Evolutionary conservation across 2,329 filamentous ascomycete genomes (phyloP), one percentile per base, ranked within the genome.

Genomic region (Fusarium sp.): DNA sequence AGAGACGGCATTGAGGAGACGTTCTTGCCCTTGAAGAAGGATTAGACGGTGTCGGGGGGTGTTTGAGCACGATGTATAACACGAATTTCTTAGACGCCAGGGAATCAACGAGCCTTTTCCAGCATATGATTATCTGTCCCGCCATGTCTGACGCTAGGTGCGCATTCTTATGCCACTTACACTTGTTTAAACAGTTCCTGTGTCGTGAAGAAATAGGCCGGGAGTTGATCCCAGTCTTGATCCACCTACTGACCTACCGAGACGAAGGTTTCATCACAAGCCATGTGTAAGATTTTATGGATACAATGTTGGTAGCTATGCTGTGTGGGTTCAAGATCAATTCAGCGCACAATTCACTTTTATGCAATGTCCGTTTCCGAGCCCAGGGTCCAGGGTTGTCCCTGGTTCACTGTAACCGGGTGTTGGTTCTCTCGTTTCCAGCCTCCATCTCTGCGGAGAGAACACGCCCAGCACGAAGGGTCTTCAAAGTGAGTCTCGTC

Each of bases 1-100:
- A 91, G 89, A 84, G 88, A 95, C 63, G 97, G 97, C 13, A 95
- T 98, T 80, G 90, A 97, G 86, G 97, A 99, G 88, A 90, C 91
- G 61, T 93, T 93, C 80, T 85, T 92, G 77, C 92, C 94, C 31
- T 86, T 99, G 87, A 99, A 99, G 94, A 92, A 92, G 86, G 95
- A 98, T 85, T 98, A 93, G 69, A 79, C 25, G 59, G 61, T 59
- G 33, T 57, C 65, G n/a, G 57, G 52, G 52, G 52, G 63, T 61
- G 60, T 47, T 47, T 47, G 42, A 47, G 60, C 74, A 70, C 66
- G 74, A 77, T 84, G 81, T 82, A 82, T 65, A 80, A 80, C 79
- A 82, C 50, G 52, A 56, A 70, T 64, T 74, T 74, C 63, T 73
- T 76, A 77, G 72, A 79, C 69, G 69, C 64, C 62, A 71, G 63